Base-by-base conservation (phyloP, 441 rosid genomes). In the Viola pubescens region DNA sequence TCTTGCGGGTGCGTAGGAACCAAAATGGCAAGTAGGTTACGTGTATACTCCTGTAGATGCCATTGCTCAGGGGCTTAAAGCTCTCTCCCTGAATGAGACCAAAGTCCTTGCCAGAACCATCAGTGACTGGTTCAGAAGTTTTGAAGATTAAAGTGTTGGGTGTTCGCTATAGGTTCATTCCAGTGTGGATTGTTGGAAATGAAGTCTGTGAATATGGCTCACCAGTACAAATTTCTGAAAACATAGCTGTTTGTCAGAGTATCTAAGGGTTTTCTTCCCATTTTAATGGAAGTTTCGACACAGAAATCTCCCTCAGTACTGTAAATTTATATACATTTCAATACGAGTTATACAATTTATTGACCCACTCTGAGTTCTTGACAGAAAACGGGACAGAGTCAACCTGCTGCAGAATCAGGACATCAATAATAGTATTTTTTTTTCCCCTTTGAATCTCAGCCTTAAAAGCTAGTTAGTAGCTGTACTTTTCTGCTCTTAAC, bases 1-100 rank as follows among this genome's bases (percentile, higher is more conserved):
- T 64, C 26, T 47, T 64, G 51, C 41, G 26, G 38, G 51, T 39
- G 34, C 41, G 44, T 78, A 87, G 97, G 98, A 89, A 72, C 96
- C 89, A 16, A 92, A 80, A 77, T 92, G 97, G 97, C 81, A 82
- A 75, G 94, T 64, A 7, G 98, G 98, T 56, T 60, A 64, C 56
- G 62, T 77, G 43, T 92, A 89, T 72, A 87, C 96, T 56, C 97
- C 97, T 39, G 97, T 82, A 34, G 98, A 92, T 68, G 97, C 97
- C 67, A 73, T 92, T 68, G 97, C 84, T 70, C 97, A 92, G 67
- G 88, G 85, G 57, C 70, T 92, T 44, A 89, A 87, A 76, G 72
- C 89, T 13, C 75, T 89, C 37, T 77, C 96, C 2, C 71, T 92
- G 54, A 81, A 68, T 59, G 98, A 92, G 55, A 84, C 82, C 51